Conservation (phyloP, 495 filamentous ascomycete genomes). For the Tirmania nivea region DNA sequence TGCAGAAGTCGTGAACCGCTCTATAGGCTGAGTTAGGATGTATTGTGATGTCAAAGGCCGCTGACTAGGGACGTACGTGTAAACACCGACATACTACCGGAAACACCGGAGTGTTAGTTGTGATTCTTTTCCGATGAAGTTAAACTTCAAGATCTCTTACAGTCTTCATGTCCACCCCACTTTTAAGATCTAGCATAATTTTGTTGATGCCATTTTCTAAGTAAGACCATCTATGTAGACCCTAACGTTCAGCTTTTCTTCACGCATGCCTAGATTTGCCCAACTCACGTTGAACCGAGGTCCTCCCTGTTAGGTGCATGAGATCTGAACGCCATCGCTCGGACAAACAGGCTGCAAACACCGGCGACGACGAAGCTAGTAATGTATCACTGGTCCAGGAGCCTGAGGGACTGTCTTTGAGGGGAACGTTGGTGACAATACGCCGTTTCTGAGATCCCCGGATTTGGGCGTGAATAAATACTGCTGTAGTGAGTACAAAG, state of each 20-base stretch:
- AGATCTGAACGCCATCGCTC: not conserved
- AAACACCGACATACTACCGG: slow-evolving; percentile 80
- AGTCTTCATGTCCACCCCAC: slow-evolving; percentile 76
- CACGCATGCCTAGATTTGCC: no score
- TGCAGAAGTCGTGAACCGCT: slow-evolving; percentile 97
- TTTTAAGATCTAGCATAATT: slow-evolving; percentile 80
- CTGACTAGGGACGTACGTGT: slow-evolving; percentile 43
- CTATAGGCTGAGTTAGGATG: slow-evolving; percentile 22
- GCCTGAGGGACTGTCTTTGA: no score
- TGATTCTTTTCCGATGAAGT: no score
- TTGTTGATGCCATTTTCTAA: slow-evolving; percentile 66
- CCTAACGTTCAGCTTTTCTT: slow-evolving; percentile 3
- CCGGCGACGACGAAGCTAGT: not conserved
- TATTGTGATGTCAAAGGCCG: not conserved
- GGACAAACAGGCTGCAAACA: not conserved
- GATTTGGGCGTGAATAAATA: no score
- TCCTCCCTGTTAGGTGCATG: slow-evolving; percentile 51
- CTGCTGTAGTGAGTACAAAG: no score
- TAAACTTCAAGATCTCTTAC: slow-evolving; percentile 28
- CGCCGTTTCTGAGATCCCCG: no score
- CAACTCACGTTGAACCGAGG: slow-evolving; percentile 55
- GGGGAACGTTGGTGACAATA: no score
- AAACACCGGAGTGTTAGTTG: slow-evolving; percentile 11
- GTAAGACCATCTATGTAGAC: slow-evolving; percentile 51
- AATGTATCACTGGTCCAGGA: no score